phyloP scores from a whole-genome alignment of 352 stramenopile genomes.

The Thalassiosira ordinaria region DNA sequence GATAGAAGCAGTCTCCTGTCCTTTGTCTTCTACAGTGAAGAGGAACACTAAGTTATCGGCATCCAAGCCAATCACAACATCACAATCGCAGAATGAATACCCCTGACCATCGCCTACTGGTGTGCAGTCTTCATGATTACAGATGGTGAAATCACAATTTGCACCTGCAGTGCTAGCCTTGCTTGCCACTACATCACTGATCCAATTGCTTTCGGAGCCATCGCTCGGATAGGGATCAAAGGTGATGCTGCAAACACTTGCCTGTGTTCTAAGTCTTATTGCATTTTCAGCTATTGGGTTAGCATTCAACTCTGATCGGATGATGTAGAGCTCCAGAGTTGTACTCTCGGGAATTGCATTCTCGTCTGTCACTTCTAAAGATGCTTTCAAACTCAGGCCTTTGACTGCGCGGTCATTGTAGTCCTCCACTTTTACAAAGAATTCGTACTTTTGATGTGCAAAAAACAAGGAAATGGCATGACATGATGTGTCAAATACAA shows the following conservation, averaged over 20 bases:
- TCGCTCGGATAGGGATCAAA: slow-evolving; percentile 5
- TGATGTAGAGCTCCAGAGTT: slow-evolving; percentile 47
- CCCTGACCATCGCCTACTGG: too few species aligned
- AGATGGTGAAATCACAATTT: too few species aligned
- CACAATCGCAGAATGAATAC: slow-evolving; percentile 35
- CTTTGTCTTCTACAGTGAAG: slow-evolving; percentile 23
- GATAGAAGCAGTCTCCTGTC: background rate
- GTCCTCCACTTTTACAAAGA: slow-evolving; percentile 38
- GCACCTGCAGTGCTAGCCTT: too few species aligned
- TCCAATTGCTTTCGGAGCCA: too few species aligned
- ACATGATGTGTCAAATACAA: slow-evolving; percentile 47
- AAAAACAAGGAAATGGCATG: slow-evolving; percentile 30
- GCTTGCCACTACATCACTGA: too few species aligned
- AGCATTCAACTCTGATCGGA: slow-evolving; percentile 7
- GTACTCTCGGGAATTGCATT: background rate
- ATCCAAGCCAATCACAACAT: slow-evolving; percentile 39
- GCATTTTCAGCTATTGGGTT: slow-evolving; percentile 52
- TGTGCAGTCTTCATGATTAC: too few species aligned
- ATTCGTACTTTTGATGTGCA: slow-evolving; percentile 38
- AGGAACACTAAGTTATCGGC: slow-evolving; percentile 26
- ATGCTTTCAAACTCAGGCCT: slow-evolving; percentile 9
- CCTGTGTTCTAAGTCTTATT: background rate
- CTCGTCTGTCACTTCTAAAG: background rate
- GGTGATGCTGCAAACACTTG: slow-evolving; percentile 27
- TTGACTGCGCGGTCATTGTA: slow-evolving; percentile 37